Percentiles rank a stretch among this genome's conserved stretches.
phyloP scores from a whole-genome alignment of 768 basidiomycete species.

The Pleurotus salmoneostramineus region DNA sequence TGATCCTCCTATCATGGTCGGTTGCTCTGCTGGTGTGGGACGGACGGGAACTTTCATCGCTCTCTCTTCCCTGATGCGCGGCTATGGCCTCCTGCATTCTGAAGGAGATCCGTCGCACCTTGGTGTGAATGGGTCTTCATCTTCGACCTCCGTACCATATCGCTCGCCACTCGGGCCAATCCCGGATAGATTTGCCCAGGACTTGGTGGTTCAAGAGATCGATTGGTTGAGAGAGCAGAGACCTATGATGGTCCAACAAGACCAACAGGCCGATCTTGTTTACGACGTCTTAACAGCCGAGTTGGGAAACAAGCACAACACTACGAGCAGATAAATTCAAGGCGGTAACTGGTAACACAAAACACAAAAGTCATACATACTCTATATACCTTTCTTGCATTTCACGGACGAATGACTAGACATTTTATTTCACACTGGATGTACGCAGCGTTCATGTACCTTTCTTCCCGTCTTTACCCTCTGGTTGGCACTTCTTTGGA shows the following conservation, averaged over 20 bases:
- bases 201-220: slow-evolving; percentile 66
- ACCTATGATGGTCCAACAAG: slow-evolving; percentile 75
- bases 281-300: slow-evolving; percentile 52
- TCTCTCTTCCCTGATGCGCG: slow-evolving; percentile 72
- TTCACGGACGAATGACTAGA: background rate
- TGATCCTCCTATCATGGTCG: slow-evolving; percentile 76
- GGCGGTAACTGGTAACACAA: no score
- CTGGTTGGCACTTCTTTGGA: background rate
- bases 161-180: slow-evolving; percentile 58
- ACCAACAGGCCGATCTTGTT: slow-evolving; percentile 60
- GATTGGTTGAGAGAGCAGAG: slow-evolving; percentile 80
- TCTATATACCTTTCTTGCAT: background rate
- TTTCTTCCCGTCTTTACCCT: no score
- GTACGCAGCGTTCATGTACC: no score
- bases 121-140: background rate
- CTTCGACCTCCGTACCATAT: background rate
- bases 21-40: slow-evolving; percentile 87
- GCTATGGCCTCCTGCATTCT: slow-evolving; percentile 36
- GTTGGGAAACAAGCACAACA: slow-evolving; percentile 5
- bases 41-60: slow-evolving; percentile 87
- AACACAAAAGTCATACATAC: background rate
- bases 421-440: background rate
- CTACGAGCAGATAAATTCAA: background rate
- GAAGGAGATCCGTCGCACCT: background rate
- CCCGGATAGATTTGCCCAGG: slow-evolving; percentile 41